Percentiles rank a stretch among this genome's conserved stretches.
Evolutionary conservation across 169 alveolate genomes (phyloP).

Genomic region (Miamiensis avidus): DNA sequence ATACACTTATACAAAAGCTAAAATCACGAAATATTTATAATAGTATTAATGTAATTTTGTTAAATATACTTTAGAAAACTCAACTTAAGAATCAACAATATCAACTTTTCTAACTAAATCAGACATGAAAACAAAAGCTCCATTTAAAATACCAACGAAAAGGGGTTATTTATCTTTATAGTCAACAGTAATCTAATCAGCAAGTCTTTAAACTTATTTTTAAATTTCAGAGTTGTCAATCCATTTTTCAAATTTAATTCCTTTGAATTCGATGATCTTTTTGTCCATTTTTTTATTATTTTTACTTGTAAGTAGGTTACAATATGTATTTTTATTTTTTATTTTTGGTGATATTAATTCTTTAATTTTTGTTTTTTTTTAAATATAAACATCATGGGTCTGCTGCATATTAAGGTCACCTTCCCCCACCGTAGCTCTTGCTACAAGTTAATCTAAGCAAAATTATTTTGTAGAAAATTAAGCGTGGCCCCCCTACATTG

Average conservation of each 20-base stretch:
- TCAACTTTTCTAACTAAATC: conserved; percentile 39
- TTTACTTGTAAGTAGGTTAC: no score
- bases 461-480: no score
- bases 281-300: background rate
- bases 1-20: no score
- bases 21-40: no score
- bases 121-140: conserved; percentile 41
- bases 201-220: conserved; percentile 12
- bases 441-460: background rate
- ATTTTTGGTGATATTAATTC: background rate
- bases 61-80: conserved; percentile 25
- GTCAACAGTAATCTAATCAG: conserved; percentile 34
- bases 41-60: no score
- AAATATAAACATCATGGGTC: no score
- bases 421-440: background rate
- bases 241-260: background rate
- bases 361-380: no score
- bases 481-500: no score
- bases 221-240: background rate
- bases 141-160: conserved; percentile 48
- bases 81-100: conserved; percentile 23
- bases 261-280: background rate
- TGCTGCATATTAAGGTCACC: background rate
- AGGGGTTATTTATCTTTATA: conserved; percentile 43
- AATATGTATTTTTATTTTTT: no score